A percentile compares a stretch with the other conserved stretches of the same genome.
Evolutionary conservation across 2,329 filamentous ascomycete species (phyloP).

Genomic region (Drechslerella stenobrocha): DNA sequence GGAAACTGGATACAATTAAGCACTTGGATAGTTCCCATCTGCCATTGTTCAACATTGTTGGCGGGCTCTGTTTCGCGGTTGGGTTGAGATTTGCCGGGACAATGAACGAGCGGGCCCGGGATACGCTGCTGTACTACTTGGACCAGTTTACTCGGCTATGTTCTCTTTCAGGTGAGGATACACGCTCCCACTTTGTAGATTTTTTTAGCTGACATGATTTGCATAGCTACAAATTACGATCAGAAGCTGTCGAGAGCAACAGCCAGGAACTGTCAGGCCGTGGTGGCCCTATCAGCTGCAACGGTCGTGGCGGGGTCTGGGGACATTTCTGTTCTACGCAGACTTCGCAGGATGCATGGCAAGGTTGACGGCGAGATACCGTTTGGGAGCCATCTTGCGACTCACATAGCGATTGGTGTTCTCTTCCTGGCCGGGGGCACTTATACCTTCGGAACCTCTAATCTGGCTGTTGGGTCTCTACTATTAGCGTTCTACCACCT

Average conservation of each 20-base stretch:
- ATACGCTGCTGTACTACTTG: conserved; percentile 79
- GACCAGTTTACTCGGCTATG: conserved; percentile 83
- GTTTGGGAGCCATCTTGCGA: conserved; percentile 90
- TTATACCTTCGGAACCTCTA: conserved; percentile 84
- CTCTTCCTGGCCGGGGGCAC: conserved; percentile 92
- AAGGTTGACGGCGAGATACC: conserved; percentile 79
- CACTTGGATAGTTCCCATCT: conserved; percentile 78
- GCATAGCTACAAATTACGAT: conserved; percentile 70
- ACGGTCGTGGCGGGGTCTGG: conserved; percentile 96
- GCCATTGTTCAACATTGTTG: conserved; percentile 88
- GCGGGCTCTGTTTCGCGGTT: conserved; percentile 81
- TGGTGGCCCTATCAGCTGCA: conserved; percentile 77
- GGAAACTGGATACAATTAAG: conserved; percentile 64
- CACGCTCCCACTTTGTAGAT: neutral
- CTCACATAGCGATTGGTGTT: conserved; percentile 86
- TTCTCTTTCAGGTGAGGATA: conserved; percentile 58
- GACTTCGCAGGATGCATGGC: conserved; percentile 83
- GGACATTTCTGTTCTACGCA: conserved; percentile 80
- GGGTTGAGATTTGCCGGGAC: conserved; percentile 75
- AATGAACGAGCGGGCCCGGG: conserved; percentile 70
- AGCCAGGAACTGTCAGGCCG: conserved; percentile 85
- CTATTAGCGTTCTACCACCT: conserved; percentile 92
- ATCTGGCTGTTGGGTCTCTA: conserved; percentile 81
- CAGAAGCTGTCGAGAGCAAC: conserved; percentile 79
- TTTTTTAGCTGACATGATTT: conserved; percentile 5